phyloP scores from a whole-genome alignment of 2,329 filamentous ascomycete genomes.

The Myriosclerotinia scirpicola region DNA sequence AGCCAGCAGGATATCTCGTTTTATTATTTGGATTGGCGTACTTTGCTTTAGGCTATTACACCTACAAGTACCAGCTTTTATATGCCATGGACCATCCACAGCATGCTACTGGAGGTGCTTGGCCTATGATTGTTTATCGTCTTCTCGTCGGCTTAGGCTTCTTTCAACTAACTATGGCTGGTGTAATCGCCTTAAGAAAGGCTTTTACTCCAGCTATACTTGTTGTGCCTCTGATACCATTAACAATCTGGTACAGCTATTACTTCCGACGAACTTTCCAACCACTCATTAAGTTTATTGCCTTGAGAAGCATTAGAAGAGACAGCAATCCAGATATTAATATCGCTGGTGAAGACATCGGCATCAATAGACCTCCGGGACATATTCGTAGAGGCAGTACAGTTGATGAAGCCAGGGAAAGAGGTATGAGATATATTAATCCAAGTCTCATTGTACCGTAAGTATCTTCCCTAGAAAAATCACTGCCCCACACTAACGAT shows the following conservation, averaged over 20 bases:
- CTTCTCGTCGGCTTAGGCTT: slow-evolving; percentile 82
- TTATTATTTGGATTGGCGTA: slow-evolving; percentile 81
- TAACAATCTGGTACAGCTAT: slow-evolving; percentile 86
- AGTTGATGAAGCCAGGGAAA: slow-evolving; percentile 70
- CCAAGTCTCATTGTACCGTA: slow-evolving; percentile 69
- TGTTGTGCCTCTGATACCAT: slow-evolving; percentile 72
- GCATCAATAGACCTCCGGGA: slow-evolving; percentile 33
- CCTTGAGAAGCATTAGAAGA: slow-evolving; percentile 77
- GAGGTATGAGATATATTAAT: slow-evolving; percentile 70
- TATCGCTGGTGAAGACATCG: slow-evolving; percentile 46
- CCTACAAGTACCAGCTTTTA: slow-evolving; percentile 95
- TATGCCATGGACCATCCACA: slow-evolving; percentile 98
- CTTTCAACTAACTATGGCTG: slow-evolving; percentile 89
- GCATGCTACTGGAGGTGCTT: slow-evolving; percentile 88
- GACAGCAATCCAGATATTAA: slow-evolving; percentile 52
- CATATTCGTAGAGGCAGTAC: slow-evolving; percentile 50
- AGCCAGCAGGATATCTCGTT: slow-evolving; percentile 77
- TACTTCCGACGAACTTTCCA: slow-evolving; percentile 80
- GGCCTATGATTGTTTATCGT: slow-evolving; percentile 95
- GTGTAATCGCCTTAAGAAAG: slow-evolving; percentile 72
- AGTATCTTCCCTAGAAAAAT: slow-evolving; percentile 41
- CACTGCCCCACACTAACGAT: slow-evolving; percentile 25
- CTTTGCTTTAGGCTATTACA: slow-evolving; percentile 79
- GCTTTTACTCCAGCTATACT: slow-evolving; percentile 73
- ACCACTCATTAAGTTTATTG: slow-evolving; percentile 89